Percentiles rank a stretch among this genome's conserved stretches.
Evolutionary conservation across 768 basidiomycete species (phyloP).

Genomic region (Kondoa malvinella): DNA sequence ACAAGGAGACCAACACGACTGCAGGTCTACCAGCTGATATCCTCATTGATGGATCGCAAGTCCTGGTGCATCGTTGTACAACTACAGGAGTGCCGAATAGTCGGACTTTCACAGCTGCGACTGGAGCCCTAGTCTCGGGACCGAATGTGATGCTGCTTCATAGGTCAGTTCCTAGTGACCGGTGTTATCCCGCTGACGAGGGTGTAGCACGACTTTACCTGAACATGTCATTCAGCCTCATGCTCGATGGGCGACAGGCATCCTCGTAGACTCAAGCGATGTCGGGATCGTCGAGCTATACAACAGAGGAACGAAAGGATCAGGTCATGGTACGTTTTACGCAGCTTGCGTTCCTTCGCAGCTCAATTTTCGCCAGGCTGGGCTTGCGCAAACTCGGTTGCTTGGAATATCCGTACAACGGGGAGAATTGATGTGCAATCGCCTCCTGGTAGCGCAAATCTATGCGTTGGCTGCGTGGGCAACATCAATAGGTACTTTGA

Average conservation of each 20-base stretch:
- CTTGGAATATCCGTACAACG: not conserved
- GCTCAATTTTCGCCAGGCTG: not conserved
- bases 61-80: slow-evolving; percentile 4
- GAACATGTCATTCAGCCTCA: slow-evolving; percentile 2
- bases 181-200: not conserved
- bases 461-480: not conserved
- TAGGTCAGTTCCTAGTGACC: not conserved
- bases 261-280: not conserved
- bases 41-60: slow-evolving; percentile 3
- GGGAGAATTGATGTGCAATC: not conserved
- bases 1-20: not conserved
- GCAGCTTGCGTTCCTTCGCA: not conserved
- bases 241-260: slow-evolving; percentile 1
- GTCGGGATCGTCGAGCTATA: not conserved
- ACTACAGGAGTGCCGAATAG: not conserved
- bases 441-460: not conserved
- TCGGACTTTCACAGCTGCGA: not conserved
- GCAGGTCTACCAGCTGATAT: slow-evolving; percentile 6
- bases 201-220: not conserved
- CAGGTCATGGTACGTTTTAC: not conserved
- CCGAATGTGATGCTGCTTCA: not conserved
- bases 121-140: not conserved
- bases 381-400: not conserved
- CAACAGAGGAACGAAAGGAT: not conserved
- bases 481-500: not conserved